Evolutionary conservation across 116 monocot species (phyloP), one percentile per base, ranked within the genome.

Genomic region (Zostera marina): DNA sequence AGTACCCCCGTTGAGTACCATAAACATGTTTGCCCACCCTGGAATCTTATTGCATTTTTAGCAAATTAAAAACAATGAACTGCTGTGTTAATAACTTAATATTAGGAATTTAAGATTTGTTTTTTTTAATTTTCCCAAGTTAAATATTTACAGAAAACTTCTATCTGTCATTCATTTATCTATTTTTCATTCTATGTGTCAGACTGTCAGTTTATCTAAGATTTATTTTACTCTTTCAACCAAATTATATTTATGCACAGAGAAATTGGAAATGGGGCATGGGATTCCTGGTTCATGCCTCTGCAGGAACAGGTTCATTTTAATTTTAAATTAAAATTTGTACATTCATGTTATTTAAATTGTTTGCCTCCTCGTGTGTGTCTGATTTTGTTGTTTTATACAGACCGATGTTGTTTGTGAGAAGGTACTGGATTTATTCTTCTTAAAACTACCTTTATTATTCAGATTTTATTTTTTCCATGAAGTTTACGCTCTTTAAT

Each of bases 271-370:
- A 67, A 78, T 77, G 96, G 96, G 66, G 20, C 25, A 26, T 72
- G 70, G 77, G 88, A 88, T 63, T 96, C 96, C 3, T 96, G 96
- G 96, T 23, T 88, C 55, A 74, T 78, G 74, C 82, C 96, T 38
- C 60, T 96, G 45, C 66, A 72, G 38, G 74, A 88, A 43, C 96
- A 96, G 94, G 93, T 93, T 66, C 11, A 11, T 43, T 44, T 17
- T 24, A 43, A 54, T 22, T 41, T n/a, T 56, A 13, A 24, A 22
- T 9, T 6, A 2, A n/a, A 46, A 14, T 7, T 1, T 26, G 11
- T 52, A 7, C 5, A 14, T 41, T 53, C 14, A 13, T 54, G 22
- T 65, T 32, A 40, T 58, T 42, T 21, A 5, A 12, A 42, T 20
- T 58, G 56, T 58, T 58, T 14, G 21, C 9, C 32, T 42, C 1